Evolutionary conservation across 73 alveolate genomes (phyloP), one percentile per base, ranked within the genome.

Genomic region (Paramecium octaurelia): DNA sequence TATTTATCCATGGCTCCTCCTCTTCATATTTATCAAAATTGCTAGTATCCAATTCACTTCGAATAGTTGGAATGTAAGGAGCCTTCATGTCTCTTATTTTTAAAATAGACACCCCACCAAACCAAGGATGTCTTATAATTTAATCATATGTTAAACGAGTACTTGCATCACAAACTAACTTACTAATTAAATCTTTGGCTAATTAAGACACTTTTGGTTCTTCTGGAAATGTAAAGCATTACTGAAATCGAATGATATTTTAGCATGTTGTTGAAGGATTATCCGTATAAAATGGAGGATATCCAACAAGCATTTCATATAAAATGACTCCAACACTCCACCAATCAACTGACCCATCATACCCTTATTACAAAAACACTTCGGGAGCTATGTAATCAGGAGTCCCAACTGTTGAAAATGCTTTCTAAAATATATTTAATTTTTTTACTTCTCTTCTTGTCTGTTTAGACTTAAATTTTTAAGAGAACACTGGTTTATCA

Each of bases 301-400:
- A 98, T 9, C 99, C 99, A 16, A 98, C 97, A 20, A 98, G 71
- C 99, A 98, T 98, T 93, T 98, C 99, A 95, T 94, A 98, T 21
- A 98, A 95, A 4, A 98, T 98, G 16, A 97, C 98, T 0, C 99
- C 99, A 1, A 98, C 98, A 93, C 98, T 94, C 99, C 99, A 97
- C 99, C 99, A 98, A 93, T 98, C 99, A 16, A 97, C 97, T 86
- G 96, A 93, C 83, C 95, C 97, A 20, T 96, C 96, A 90, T 98
- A 98, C n/a, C 98, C 98, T 86, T 96, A 70, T 58, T 97, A 86
- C n/a, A 97, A 96, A 43, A 98, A 97, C 18, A 98, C 99, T 94
- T 98, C 99, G 0, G 99, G 99, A 11, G 99, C 99, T 5, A 98
- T 98, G 83, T 98, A 98, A 95, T 98, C 99, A 16, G 99, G 99